Conservation (phyloP, 495 filamentous ascomycete genomes). For the Daldinia vernicosa region DNA sequence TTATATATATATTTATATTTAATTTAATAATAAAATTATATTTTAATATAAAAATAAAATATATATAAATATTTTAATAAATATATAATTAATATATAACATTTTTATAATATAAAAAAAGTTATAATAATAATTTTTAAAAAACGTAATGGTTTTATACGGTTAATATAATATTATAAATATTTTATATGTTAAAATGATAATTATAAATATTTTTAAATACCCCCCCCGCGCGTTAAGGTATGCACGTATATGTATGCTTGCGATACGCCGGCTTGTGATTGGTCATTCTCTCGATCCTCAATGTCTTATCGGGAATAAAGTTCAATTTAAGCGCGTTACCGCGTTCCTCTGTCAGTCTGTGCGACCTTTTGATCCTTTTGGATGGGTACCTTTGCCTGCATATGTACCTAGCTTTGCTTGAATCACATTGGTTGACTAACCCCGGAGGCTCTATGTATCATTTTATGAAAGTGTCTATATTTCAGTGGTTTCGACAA, state of each 20-base stretch:
- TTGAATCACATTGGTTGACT: background rate
- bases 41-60: background rate
- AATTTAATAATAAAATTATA: background rate
- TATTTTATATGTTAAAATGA: background rate
- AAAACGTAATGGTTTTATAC: background rate
- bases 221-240: no score
- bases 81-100: background rate
- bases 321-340: conserved; percentile 5
- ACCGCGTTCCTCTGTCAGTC: background rate
- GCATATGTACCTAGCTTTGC: background rate
- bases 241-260: background rate
- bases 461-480: background rate
- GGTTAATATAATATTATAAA: background rate
- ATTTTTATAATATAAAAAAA: background rate
- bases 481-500: background rate
- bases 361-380: conserved; percentile 1
- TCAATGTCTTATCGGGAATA: conserved; percentile 11
- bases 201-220: no score
- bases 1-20: background rate
- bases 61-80: background rate
- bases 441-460: background rate
- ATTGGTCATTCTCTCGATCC: background rate
- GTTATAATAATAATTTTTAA: background rate
- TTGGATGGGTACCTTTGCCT: background rate
- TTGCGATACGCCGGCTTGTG: background rate